These are phyloP conservation scores for Arthroderma sp. DNA, from an alignment of 2,329 filamentous ascomycete genomes.

Conservation along the genomic window DNA sequence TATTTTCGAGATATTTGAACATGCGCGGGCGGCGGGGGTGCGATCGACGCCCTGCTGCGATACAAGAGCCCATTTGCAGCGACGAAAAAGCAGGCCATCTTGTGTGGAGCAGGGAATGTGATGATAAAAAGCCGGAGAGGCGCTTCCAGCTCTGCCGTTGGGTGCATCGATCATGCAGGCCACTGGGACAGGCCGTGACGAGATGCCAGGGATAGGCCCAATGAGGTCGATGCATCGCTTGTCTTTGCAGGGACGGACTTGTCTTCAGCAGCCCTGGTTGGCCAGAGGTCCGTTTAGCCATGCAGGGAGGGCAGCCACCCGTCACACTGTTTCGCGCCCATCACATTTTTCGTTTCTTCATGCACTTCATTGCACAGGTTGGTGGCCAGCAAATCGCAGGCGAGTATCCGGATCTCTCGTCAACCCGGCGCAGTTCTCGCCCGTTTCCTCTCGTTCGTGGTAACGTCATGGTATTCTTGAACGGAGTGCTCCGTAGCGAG, in stretches of 20 bases:
- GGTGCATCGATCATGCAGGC: background rate
- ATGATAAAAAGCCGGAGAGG: background rate
- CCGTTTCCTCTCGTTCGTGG: background rate
- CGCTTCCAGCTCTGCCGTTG: slow-evolving; percentile 2
- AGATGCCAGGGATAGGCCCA: background rate
- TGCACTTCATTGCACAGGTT: background rate
- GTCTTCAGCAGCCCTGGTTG: slow-evolving; percentile 1
- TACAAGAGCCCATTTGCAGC: background rate
- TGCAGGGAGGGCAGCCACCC: slow-evolving; percentile 1
- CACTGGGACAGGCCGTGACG: background rate
- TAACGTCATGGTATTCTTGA: background rate
- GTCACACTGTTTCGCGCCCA: background rate
- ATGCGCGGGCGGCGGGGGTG: background rate
- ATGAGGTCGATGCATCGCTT: background rate
- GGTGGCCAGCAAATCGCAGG: background rate
- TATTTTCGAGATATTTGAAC: slow-evolving; percentile 2
- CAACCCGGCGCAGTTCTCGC: background rate
- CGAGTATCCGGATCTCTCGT: background rate
- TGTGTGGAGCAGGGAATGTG: slow-evolving; percentile 3
- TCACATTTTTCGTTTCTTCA: slow-evolving; percentile 5
- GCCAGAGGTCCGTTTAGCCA: background rate
- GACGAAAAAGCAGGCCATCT: background rate
- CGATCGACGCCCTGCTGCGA: slow-evolving; percentile 1
- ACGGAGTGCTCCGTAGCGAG: too few relatives aligned
- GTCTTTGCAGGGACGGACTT: background rate